These are phyloP conservation scores for Boletus rex-veris DNA, from an alignment of 768 basidiomycete species.

Conservation along the genomic window DNA sequence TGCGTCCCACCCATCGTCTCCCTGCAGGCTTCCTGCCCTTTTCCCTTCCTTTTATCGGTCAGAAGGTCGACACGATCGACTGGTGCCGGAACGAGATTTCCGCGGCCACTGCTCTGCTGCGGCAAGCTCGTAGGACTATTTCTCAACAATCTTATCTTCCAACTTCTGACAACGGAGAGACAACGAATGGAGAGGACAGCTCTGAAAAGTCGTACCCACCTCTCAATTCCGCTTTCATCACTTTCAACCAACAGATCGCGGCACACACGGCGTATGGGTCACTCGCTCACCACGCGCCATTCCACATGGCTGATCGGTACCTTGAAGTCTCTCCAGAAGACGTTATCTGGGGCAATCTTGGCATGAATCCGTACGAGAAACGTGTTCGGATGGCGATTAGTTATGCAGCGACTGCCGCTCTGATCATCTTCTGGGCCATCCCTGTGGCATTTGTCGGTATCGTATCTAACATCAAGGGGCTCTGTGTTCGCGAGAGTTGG, in stretches of 20 bases:
- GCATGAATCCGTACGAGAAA: conserved; percentile 85
- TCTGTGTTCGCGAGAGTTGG: conserved; percentile 66
- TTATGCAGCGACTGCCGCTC: conserved; percentile 70
- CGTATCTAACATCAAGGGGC: conserved; percentile 72
- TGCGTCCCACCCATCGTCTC: conserved; percentile 80
- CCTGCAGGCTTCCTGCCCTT: conserved; percentile 50
- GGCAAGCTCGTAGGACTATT: conserved; percentile 41
- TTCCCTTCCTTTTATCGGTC: conserved; percentile 63
- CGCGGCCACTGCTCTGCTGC: conserved; percentile 48
- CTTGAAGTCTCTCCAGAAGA: conserved; percentile 84
- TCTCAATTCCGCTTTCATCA: conserved; percentile 76
- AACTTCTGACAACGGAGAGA: conserved; percentile 15
- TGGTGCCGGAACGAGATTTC: conserved; percentile 81
- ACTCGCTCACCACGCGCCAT: conserved; percentile 77
- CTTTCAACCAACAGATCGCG: conserved; percentile 89
- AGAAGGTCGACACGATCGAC: conserved; percentile 91
- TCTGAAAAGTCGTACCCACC: conserved; percentile 47
- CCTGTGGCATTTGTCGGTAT: conserved; percentile 86
- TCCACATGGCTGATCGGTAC: conserved; percentile 72
- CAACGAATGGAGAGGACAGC: conserved; percentile 8
- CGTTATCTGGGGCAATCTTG: conserved; percentile 89
- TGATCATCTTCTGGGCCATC: conserved; percentile 87
- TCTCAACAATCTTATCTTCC: conserved; percentile 14
- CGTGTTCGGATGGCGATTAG: conserved; percentile 63
- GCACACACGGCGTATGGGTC: conserved; percentile 83